These are phyloP conservation scores for Apiospora marii DNA, from an alignment of 2,329 filamentous ascomycete species.

Conservation along the genomic window DNA sequence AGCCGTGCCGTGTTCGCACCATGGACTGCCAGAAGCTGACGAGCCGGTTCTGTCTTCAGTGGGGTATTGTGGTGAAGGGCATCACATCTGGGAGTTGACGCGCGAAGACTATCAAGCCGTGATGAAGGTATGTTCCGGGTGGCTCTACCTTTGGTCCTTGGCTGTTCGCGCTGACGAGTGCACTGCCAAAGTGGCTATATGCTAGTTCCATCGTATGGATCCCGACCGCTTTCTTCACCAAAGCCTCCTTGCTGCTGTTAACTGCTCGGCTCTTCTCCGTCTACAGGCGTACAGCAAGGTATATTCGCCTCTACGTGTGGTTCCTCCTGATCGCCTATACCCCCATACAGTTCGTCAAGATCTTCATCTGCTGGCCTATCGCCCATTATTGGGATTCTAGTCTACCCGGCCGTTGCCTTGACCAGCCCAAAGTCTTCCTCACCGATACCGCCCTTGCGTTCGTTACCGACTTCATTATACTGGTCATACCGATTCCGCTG, in stretches of 20 bases:
- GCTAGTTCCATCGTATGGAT: slow-evolving; percentile 40
- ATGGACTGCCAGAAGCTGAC: background rate
- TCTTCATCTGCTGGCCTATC: slow-evolving; percentile 15
- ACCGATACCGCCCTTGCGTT: slow-evolving; percentile 43
- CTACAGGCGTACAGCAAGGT: slow-evolving; percentile 33
- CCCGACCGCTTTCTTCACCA: slow-evolving; percentile 41
- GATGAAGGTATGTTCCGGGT: slow-evolving; percentile 11
- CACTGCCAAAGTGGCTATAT: slow-evolving; percentile 38
- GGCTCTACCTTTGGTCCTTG: too few species aligned
- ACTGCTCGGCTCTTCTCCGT: slow-evolving; percentile 43
- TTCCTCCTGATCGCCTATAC: slow-evolving; percentile 36
- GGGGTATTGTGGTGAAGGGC: slow-evolving; percentile 35
- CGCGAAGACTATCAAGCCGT: slow-evolving; percentile 5
- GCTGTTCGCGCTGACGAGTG: slow-evolving; percentile 28
- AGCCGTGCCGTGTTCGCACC: background rate
- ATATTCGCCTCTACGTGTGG: slow-evolving; percentile 41
- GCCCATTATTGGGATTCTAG: slow-evolving; percentile 9
- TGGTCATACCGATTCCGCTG: slow-evolving; percentile 44
- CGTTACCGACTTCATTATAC: slow-evolving; percentile 44
- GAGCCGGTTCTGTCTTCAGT: slow-evolving; percentile 23
- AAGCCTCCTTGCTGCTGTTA: slow-evolving; percentile 44
- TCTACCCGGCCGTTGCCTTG: slow-evolving; percentile 37
- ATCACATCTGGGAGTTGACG: slow-evolving; percentile 37
- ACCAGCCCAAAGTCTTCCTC: slow-evolving; percentile 43
- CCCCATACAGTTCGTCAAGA: background rate